Evolutionary conservation across 495 filamentous ascomycete species (phyloP).

Genomic region (Podospora anserina): DNA sequence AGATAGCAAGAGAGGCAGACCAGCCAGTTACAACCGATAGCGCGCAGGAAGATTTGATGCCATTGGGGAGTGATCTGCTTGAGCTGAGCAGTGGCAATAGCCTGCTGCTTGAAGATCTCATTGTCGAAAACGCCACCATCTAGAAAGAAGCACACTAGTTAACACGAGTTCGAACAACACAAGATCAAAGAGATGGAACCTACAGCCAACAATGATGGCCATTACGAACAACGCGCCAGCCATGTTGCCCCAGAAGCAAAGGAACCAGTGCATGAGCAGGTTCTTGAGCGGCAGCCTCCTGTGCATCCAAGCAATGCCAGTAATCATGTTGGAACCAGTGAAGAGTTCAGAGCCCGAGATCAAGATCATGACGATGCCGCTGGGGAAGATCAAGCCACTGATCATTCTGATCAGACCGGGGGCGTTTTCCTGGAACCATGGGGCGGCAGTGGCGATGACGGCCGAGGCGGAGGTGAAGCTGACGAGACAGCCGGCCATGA

Average conservation of each 20-base stretch:
- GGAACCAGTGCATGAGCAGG: conserved; percentile 53
- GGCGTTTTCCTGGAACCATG: conserved; percentile 61
- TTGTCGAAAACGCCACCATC: conserved; percentile 56
- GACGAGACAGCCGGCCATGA: conserved; percentile 53
- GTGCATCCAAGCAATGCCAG: conserved; percentile 54
- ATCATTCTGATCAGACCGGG: conserved; percentile 57
- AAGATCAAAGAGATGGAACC: conserved; percentile 20
- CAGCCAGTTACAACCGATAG: conserved; percentile 63
- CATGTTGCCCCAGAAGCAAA: conserved; percentile 60
- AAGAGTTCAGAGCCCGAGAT: conserved; percentile 59
- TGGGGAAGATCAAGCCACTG: conserved; percentile 55
- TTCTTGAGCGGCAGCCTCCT: conserved; percentile 47
- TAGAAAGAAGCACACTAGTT: conserved; percentile 14
- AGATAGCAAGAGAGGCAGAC: conserved; percentile 60
- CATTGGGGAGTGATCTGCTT: conserved; percentile 57
- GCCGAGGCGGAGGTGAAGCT: conserved; percentile 52
- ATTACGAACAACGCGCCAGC: conserved; percentile 59
- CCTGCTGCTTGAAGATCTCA: conserved; percentile 49
- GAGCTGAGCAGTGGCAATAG: conserved; percentile 50
- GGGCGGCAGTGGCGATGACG: conserved; percentile 51
- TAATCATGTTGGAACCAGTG: conserved; percentile 60
- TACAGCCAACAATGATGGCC: conserved; percentile 57
- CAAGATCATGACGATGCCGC: conserved; percentile 58
- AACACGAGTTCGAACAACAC: neutral
- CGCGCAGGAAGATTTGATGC: conserved; percentile 59